Percentiles rank a stretch among this genome's conserved stretches.
phyloP scores from a whole-genome alignment of 371 early-diverging fungal genomes.

The Mortierella sp. region DNA sequence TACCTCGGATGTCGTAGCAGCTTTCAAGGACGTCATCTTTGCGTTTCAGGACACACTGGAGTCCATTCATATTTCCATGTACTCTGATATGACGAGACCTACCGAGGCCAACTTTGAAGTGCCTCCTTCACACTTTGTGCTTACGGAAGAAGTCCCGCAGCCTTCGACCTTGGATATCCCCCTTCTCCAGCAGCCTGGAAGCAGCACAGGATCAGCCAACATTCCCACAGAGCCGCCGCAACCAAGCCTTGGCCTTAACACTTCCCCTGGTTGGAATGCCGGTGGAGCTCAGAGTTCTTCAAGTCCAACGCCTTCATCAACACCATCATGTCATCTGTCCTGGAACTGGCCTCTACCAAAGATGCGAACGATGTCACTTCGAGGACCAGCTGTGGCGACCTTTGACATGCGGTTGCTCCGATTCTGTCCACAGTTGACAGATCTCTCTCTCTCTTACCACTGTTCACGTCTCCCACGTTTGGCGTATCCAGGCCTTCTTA shows the following conservation, averaged over 20 bases:
- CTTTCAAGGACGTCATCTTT: constrained; percentile 31
- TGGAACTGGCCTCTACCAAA: constrained; percentile 32
- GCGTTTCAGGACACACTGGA: constrained; percentile 44
- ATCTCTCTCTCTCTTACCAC: constrained; percentile 31
- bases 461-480: constrained; percentile 32
- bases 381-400: constrained; percentile 24
- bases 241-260: too few species aligned
- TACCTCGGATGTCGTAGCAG: constrained; percentile 22
- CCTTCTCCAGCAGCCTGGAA: constrained; percentile 4
- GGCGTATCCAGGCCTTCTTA: constrained; percentile 6
- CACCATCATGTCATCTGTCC: constrained; percentile 13
- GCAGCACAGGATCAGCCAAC: background rate
- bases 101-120: constrained; percentile 12
- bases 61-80: constrained; percentile 33
- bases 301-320: constrained; percentile 1
- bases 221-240: background rate
- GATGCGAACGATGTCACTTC: constrained; percentile 27
- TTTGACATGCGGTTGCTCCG: constrained; percentile 28
- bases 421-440: constrained; percentile 30
- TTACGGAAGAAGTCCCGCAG: constrained; percentile 8
- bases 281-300: too few species aligned
- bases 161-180: constrained; percentile 8
- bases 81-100: constrained; percentile 28
- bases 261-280: too few species aligned
- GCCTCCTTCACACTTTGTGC: constrained; percentile 12